phyloP scores from a whole-genome alignment of 208 protist species.

The Acanthamoeba polyphaga region DNA sequence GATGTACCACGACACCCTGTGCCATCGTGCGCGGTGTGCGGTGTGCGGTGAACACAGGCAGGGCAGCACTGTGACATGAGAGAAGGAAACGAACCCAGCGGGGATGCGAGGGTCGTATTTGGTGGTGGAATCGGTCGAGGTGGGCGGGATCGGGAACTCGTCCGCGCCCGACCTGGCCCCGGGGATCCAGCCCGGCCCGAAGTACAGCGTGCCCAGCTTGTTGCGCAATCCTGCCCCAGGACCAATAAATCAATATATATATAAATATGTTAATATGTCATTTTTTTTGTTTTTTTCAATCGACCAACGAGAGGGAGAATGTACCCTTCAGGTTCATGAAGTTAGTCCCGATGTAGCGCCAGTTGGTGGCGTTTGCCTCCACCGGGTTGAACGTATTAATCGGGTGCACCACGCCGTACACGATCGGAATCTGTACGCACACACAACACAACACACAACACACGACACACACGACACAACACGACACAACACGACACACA shows the following conservation, averaged over 20 bases:
- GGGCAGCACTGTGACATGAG: too few species aligned
- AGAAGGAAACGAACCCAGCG: neutral
- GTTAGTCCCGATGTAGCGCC: conserved; percentile 53
- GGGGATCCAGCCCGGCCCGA: conserved; percentile 81
- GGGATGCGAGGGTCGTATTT: conserved; percentile 15
- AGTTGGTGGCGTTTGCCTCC: conserved; percentile 76
- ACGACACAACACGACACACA: too few species aligned
- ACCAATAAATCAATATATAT: neutral
- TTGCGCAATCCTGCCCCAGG: neutral
- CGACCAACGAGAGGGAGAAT: neutral
- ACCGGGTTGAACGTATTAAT: conserved; percentile 79
- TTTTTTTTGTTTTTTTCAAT: too few species aligned
- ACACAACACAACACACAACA: neutral
- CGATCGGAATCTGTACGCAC: conserved; percentile 48
- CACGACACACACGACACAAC: too few species aligned
- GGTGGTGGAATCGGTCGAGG: conserved; percentile 10
- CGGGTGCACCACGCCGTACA: conserved; percentile 81
- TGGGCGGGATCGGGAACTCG: conserved; percentile 44
- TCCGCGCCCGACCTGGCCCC: neutral
- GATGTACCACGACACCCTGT: conserved; percentile 2
- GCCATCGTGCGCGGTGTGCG: too few species aligned
- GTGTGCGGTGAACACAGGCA: neutral
- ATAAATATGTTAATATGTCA: too few species aligned
- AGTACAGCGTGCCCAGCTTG: conserved; percentile 73
- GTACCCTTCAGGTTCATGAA: neutral